These are phyloP conservation scores for Neurospora sp. DNA, from an alignment of 495 filamentous ascomycete genomes.

Conservation along the genomic window DNA sequence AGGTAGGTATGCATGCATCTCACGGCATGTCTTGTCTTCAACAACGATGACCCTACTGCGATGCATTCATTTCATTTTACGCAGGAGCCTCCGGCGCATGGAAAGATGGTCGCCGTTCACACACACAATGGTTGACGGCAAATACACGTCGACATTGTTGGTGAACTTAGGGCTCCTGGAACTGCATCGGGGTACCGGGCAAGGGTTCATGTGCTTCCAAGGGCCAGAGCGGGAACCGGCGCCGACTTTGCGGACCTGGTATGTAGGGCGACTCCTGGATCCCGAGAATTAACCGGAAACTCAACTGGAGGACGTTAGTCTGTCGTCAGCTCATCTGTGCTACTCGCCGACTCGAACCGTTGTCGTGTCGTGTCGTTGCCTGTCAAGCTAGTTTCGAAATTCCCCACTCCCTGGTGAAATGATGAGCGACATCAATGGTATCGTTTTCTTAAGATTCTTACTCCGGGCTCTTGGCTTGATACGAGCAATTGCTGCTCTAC, in stretches of 20 bases:
- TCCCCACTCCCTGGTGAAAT: background rate
- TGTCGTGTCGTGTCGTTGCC: background rate
- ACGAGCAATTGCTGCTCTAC: background rate
- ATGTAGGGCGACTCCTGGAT: background rate
- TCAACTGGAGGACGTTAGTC: background rate
- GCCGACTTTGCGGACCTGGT: background rate
- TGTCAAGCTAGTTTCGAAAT: background rate
- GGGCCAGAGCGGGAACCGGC: background rate
- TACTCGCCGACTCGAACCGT: background rate
- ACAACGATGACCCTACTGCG: background rate
- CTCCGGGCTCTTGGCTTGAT: background rate
- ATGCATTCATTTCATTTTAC: background rate
- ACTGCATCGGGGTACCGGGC: background rate
- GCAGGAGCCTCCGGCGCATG: background rate
- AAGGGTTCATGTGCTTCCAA: background rate
- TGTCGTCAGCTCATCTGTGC: background rate
- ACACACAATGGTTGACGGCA: background rate
- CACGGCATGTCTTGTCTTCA: background rate
- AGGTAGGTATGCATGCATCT: background rate
- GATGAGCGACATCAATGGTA: background rate
- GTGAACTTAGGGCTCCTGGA: background rate
- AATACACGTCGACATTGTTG: background rate
- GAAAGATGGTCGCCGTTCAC: background rate
- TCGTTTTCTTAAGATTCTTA: background rate
- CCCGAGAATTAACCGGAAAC: background rate